Conservation (phyloP, 2,329 filamentous ascomycete species). For the Colletotrichum tabaci region DNA sequence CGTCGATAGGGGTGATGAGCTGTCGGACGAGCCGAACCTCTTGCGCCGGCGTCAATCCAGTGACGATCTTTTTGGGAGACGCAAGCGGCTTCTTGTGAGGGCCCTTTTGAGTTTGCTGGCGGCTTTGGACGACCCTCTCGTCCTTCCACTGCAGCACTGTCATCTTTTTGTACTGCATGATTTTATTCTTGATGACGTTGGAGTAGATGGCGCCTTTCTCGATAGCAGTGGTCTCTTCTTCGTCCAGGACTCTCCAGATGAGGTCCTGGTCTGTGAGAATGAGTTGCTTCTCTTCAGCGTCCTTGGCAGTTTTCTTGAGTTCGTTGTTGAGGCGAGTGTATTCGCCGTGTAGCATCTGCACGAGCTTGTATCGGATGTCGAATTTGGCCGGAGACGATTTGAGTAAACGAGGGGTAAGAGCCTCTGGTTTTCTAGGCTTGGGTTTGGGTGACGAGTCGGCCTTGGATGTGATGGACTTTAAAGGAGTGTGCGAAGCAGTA, state of each 20-base stretch:
- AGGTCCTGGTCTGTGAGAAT: conserved; percentile 76
- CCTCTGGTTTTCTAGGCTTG: conserved; percentile 60
- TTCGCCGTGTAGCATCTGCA: conserved; percentile 76
- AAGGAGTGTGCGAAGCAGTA: conserved; percentile 25
- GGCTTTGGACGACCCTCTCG: conserved; percentile 59
- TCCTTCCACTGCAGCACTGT: conserved; percentile 78
- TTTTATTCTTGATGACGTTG: conserved; percentile 87
- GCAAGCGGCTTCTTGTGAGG: conserved; percentile 51
- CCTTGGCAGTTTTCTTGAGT: conserved; percentile 66
- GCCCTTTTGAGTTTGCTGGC: conserved; percentile 49
- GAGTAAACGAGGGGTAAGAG: conserved; percentile 78
- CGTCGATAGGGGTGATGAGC: conserved; percentile 74
- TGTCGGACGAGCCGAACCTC: conserved; percentile 77
- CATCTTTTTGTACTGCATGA: conserved; percentile 85
- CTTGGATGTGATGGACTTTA: conserved; percentile 34
- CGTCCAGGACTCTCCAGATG: conserved; percentile 78
- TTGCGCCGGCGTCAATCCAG: conserved; percentile 76
- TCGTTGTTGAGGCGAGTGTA: conserved; percentile 78
- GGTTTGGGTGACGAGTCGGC: conserved; percentile 39
- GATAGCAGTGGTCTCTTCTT: conserved; percentile 82
- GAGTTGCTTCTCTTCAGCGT: conserved; percentile 65
- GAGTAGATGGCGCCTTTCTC: conserved; percentile 81
- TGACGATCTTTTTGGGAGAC: conserved; percentile 71
- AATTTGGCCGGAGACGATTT: conserved; percentile 70
- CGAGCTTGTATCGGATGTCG: conserved; percentile 68